phyloP scores from a whole-genome alignment of 345 rosid species.

The Camelina laxa region DNA sequence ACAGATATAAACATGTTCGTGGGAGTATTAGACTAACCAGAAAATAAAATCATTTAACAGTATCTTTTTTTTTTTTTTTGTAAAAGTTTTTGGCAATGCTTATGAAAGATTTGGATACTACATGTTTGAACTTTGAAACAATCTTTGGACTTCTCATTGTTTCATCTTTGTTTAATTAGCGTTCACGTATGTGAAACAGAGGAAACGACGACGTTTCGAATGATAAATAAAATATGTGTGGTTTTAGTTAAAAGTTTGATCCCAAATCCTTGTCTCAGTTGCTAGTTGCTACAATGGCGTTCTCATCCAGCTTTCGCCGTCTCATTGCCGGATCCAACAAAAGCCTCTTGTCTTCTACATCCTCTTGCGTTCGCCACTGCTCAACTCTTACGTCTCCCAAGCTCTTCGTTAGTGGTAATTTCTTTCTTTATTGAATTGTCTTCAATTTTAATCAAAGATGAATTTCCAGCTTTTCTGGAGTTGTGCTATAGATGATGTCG shows the following conservation, averaged over 20 bases:
- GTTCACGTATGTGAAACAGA: background rate
- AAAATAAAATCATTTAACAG: background rate
- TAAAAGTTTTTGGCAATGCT: background rate
- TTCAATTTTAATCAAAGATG: background rate
- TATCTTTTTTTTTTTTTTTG: background rate
- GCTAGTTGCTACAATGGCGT: conserved; percentile 56
- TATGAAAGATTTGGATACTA: background rate
- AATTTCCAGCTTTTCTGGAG: background rate
- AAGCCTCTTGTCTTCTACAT: conserved; percentile 45
- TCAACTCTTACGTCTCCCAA: conserved; percentile 79
- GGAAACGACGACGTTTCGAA: conserved; percentile 2
- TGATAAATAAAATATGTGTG: background rate
- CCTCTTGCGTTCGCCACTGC: conserved; percentile 47
- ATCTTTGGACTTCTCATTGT: too few species aligned
- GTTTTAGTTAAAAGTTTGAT: conserved; percentile 1
- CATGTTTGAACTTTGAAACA: too few species aligned
- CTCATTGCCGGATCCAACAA: conserved; percentile 43
- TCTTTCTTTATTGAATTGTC: background rate
- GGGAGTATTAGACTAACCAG: background rate
- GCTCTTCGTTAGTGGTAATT: conserved; percentile 80
- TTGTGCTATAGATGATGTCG: conserved; percentile 1
- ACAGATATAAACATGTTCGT: background rate
- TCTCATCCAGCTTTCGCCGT: conserved; percentile 57
- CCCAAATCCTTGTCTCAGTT: background rate
- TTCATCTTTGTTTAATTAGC: too few species aligned